These are phyloP conservation scores for Echites panduratus DNA, from an alignment of 257 asterid species.

Conservation along the genomic window DNA sequence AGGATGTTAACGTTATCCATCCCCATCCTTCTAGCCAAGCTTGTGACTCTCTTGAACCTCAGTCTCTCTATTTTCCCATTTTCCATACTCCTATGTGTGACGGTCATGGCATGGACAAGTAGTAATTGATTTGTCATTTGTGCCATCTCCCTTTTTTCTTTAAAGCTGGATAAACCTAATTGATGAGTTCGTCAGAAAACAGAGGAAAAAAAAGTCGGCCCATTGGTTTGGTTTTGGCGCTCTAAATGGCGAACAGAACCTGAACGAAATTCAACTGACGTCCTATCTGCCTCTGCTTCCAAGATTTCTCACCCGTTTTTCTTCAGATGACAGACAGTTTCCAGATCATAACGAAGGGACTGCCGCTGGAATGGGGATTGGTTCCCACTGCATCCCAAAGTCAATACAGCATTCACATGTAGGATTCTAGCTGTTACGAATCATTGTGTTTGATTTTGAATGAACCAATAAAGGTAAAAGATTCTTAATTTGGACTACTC, in stretches of 20 bases:
- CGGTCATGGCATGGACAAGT: background rate
- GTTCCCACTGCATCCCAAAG: background rate
- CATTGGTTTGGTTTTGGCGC: slow-evolving; percentile 8
- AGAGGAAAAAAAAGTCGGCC: background rate
- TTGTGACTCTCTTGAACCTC: too few relatives aligned
- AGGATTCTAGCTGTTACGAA: background rate
- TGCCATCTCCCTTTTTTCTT: slow-evolving; percentile 9
- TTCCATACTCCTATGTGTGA: background rate
- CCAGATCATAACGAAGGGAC: slow-evolving; percentile 1
- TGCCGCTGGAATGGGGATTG: background rate
- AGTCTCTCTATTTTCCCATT: too few relatives aligned
- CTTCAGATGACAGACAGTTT: slow-evolving; percentile 5
- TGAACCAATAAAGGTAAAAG: background rate
- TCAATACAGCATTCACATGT: slow-evolving; percentile 13
- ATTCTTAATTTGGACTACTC: background rate
- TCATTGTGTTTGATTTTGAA: background rate
- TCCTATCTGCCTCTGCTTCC: background rate
- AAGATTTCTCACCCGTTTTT: background rate
- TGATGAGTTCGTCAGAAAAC: slow-evolving; percentile 14
- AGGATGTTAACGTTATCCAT: too few relatives aligned
- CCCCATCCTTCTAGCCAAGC: too few relatives aligned
- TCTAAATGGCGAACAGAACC: background rate
- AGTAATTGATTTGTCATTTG: background rate
- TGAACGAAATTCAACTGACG: slow-evolving; percentile 1
- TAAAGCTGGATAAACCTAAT: slow-evolving; percentile 5